Base-by-base conservation (phyloP, 306 rosid species). In the Malus domestica region DNA sequence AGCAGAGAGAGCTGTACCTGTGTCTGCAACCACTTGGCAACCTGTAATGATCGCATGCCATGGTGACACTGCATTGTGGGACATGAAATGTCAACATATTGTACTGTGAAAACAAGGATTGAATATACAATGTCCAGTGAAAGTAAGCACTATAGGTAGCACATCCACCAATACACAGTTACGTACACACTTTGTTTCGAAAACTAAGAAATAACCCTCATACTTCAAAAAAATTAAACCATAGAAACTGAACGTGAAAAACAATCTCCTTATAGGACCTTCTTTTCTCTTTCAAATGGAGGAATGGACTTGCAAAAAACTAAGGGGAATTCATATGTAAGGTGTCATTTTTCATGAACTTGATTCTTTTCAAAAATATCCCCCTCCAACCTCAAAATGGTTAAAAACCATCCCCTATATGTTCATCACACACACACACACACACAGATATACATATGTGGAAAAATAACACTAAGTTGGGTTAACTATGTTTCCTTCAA, bases 1-100 rank as follows among this genome's bases (percentile, higher is more conserved):
- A 68, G 52, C 38, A 68, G 22, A 73, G 60, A 38, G 3, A 27
- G 51, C 38, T 73, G 46, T 89, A 94, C 97, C 98, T 94, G 98
- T 30, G 90, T 81, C 80, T 88, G 96, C 88, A 94, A 79, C 93
- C 96, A 94, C 81, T 78, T 88, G 80, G 97, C 90, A 61, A 94
- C 93, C 77, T 94, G 97, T 81, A 91, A 71, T 9, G 98, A 94
- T 81, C 98, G 86, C 88, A 78, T 8, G 27, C 98, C 98, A 67
- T 94, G 98, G 85, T 94, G 98, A 87, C 98, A 94, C 98, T 94
- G 91, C 94, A 85, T 65, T 73, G 73, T 80, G 74, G 69, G 72
- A 71, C 49, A 73, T 76, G 45, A 80, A 68, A 71, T 62, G 54
- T 75, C 62, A 57, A 75, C 72, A 49, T 68, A 18, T 52, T 59